Base-by-base conservation (phyloP, 148 eudicot genomes). In the Vaccinium myrtillus region DNA sequence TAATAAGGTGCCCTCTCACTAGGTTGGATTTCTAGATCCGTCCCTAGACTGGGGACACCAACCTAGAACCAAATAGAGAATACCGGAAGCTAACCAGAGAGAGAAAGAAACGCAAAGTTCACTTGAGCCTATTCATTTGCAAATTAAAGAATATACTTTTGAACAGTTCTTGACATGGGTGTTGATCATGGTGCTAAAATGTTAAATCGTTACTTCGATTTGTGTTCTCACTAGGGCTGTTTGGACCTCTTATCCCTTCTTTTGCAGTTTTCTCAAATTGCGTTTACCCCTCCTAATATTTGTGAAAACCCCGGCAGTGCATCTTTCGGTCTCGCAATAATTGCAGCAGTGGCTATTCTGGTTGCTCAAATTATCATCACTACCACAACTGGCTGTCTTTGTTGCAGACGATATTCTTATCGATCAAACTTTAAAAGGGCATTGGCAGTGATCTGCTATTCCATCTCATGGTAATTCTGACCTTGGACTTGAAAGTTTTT, bases 271-370 rank as follows among this genome's bases (percentile, higher is more conserved):
- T 87, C 90, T 49, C 92, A 94, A 88, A 89, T 93, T 85, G 36
- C 81, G 54, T 78, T 85, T 81, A 69, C 84, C 13, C 79, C 90
- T 74, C 85, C 94, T 71, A 78, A 88, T 77, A 85, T 87, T 77
- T 96, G 98, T 80, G 43, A 84, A 27, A 94, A 93, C 84, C 98
- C 98, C 23, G 88, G 95, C 84, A 94, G 94, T 84, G 93, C 98
- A 77, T 95, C 98, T 53, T 83, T 90, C 70, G 98, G 83, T 49
- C 92, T 96, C 61, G 98, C 97, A 79, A 76, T 92, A 56, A 86
- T 88, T 85, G 90, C 98, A 12, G 98, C 98, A 4, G 51, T 92
- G 13, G 55, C 91, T 77, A 96, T 96, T 87, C 79, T 93, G 87
- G 49, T 92, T 83, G 95, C 98, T 83, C 95, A 94, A 80, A 85